Evolutionary conservation across 73 alveolate genomes (phyloP).

Genomic region (Effrenium voratum): DNA sequence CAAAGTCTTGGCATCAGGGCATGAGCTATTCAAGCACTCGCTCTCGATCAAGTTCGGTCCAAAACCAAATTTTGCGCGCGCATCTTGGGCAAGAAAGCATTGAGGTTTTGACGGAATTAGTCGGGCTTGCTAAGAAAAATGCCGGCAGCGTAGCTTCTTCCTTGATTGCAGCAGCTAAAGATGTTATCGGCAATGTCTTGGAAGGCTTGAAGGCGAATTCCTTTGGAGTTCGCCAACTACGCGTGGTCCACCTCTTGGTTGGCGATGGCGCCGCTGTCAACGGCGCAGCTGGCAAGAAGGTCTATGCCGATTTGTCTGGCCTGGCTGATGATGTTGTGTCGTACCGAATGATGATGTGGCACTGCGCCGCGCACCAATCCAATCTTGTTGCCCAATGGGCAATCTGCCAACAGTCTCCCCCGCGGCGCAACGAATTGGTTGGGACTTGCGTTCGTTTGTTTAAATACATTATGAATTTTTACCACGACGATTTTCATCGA

Average conservation of each 20-base stretch:
- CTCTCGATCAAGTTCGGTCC: no score
- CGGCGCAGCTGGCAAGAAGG: neutral
- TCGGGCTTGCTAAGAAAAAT: no score
- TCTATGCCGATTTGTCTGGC: neutral
- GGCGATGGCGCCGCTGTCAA: neutral
- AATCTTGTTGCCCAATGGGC: neutral
- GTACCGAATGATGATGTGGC: neutral
- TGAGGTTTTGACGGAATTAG: no score
- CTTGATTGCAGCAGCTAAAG: no score
- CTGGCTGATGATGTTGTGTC: neutral
- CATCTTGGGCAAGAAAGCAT: no score
- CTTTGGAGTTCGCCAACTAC: neutral
- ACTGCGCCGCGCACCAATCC: slow-evolving; percentile 3
- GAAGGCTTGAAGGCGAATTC: no score
- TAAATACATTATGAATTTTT: neutral
- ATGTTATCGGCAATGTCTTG: no score
- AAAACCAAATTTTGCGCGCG: no score
- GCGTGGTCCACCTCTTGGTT: neutral
- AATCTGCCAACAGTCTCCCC: neutral
- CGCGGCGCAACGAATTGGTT: neutral
- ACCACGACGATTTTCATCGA: neutral
- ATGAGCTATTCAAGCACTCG: no score
- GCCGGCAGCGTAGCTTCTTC: no score
- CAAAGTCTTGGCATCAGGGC: no score
- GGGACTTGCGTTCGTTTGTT: neutral